Base-by-base conservation (phyloP, 768 basidiomycete genomes). In the Naematelia aurantialba region DNA sequence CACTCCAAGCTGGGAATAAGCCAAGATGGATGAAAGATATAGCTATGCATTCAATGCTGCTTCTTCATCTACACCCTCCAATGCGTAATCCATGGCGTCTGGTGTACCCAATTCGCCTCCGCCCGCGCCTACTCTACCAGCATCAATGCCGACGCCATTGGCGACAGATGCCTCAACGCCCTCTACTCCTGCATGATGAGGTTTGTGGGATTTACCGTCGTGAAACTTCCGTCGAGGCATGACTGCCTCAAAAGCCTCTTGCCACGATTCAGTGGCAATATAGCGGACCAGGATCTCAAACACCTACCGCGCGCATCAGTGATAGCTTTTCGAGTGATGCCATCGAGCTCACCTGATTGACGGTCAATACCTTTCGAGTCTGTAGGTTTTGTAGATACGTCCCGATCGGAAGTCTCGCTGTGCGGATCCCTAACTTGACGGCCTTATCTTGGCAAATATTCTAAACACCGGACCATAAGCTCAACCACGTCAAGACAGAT, bases 351-450 rank as follows among this genome's bases (percentile, higher is more conserved):
- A 83, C 84, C 79, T 97, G 96, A 77, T 99, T 98, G 55, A 99
- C 92, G 1, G 96, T 99, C 63, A 99, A 81, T 29, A 99, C 91
- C 70, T 97, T 98, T 61, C 96, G 85, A 10, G 93, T 92, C 29
- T 87, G 83, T 58, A 99, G 80, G 49, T 87, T 83, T 45, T 87
- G 82, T 31, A 98, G 80, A 75, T 89, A 96, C 56, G 85, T 87
- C n/a, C 91, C 89, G 55, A 99, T 98, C 2, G 96, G 96, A 55
- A 99, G 83, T 51, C 89, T 86, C 3, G 92, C 96, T 42, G 91
- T 88, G 45, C 86, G 83, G 55, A 98, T 83, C 3, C 83, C 83
- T 34, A 87, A 83, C 51, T 80, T 79, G 39, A 83, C 80, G 2
- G 96, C 90, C 78, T 93, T 96, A 76, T 90, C 82, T 56, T 89